A percentile compares a stretch with the other conserved stretches of the same genome.
Evolutionary conservation across 169 alveolate species (phyloP).

Genomic region (Perkinsus olseni): DNA sequence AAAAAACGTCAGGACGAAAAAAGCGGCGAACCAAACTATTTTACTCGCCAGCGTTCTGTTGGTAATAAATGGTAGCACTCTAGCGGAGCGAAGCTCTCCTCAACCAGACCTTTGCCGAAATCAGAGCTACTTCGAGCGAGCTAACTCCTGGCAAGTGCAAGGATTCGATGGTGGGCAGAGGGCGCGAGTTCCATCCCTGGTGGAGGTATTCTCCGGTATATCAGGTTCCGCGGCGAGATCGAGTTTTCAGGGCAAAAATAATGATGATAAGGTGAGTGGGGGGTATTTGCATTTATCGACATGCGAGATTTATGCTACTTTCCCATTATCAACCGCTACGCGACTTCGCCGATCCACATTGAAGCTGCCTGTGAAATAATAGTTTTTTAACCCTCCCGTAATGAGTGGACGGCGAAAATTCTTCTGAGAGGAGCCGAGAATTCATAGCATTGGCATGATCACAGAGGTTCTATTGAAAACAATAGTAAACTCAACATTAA

Average conservation of each 20-base stretch:
- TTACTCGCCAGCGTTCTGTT: not conserved
- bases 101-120: not conserved
- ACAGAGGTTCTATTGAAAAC: too few relatives aligned
- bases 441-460: too few relatives aligned
- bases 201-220: too few relatives aligned
- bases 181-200: not conserved
- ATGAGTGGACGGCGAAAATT: too few relatives aligned
- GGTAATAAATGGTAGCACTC: not conserved
- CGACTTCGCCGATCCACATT: too few relatives aligned
- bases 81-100: not conserved
- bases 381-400: too few relatives aligned
- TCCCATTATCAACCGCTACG: too few relatives aligned
- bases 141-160: not conserved
- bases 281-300: too few relatives aligned
- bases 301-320: too few relatives aligned
- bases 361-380: too few relatives aligned
- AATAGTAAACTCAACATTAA: too few relatives aligned
- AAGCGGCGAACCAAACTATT: not conserved
- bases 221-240: not conserved
- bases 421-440: too few relatives aligned
- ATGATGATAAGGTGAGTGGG: not conserved
- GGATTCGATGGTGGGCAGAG: not conserved
- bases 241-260: not conserved
- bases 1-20: not conserved
- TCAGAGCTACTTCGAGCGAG: not conserved